A percentile compares a stretch with the other conserved stretches of the same genome.
Evolutionary conservation across 2,329 filamentous ascomycete genomes (phyloP).

Genomic region (Colletotrichum orchidophilum): DNA sequence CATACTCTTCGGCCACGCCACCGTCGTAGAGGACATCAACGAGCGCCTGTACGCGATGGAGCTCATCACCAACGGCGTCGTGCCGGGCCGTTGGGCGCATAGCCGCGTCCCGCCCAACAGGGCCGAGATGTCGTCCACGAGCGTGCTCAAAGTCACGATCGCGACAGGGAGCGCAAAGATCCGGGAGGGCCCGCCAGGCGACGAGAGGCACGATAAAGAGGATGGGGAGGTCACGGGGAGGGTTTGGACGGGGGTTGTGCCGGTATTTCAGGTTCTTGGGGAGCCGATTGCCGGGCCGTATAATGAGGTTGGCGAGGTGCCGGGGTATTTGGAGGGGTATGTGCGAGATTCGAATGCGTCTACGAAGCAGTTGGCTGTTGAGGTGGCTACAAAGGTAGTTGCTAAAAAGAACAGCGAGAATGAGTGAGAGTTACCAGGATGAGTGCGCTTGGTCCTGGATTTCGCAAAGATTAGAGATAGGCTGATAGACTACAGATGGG

Average conservation of each 20-base stretch:
- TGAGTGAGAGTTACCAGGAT: background rate
- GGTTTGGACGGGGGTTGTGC: constrained; percentile 67
- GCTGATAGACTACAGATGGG: no score
- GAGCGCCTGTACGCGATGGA: constrained; percentile 85
- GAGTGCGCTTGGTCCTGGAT: no score
- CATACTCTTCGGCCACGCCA: constrained; percentile 79
- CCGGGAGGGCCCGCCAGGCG: constrained; percentile 69
- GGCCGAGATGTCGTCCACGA: constrained; percentile 79
- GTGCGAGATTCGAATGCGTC: constrained; percentile 48
- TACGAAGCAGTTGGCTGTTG: constrained; percentile 36
- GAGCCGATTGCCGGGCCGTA: constrained; percentile 68
- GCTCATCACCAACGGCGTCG: constrained; percentile 78
- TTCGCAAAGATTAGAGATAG: no score
- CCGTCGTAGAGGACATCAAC: constrained; percentile 70
- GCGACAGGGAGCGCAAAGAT: constrained; percentile 80
- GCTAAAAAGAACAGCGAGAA: background rate
- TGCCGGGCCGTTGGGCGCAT: constrained; percentile 74
- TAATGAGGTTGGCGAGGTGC: constrained; percentile 68
- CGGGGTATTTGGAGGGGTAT: constrained; percentile 65
- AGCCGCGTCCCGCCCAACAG: constrained; percentile 75
- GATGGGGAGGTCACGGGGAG: constrained; percentile 50
- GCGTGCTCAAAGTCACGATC: constrained; percentile 75
- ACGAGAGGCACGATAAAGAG: constrained; percentile 59
- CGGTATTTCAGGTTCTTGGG: constrained; percentile 71
- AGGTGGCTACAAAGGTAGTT: constrained; percentile 27